These are phyloP conservation scores for Zygoascus flipseniorum DNA, from an alignment of 805 yeast species.

Conservation along the genomic window DNA sequence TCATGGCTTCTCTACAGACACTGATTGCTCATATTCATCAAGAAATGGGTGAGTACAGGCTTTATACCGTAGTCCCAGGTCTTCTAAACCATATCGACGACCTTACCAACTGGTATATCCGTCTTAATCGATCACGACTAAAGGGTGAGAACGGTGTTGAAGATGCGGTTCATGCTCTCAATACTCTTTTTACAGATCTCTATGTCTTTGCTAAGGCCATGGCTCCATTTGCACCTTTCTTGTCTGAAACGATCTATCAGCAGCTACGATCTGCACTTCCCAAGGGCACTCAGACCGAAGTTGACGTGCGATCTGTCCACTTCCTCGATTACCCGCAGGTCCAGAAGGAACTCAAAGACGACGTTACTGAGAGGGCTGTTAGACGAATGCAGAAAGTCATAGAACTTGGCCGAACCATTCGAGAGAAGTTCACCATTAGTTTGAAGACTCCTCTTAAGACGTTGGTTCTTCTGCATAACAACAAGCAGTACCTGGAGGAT, in stretches of 20 bases:
- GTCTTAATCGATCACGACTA: constrained; percentile 95
- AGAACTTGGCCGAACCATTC: constrained; percentile 90
- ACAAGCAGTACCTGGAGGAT: constrained; percentile 64
- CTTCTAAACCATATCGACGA: constrained; percentile 82
- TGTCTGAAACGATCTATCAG: constrained; percentile 83
- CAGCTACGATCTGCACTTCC: constrained; percentile 48
- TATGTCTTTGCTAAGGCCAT: constrained; percentile 85
- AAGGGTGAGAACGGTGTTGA: constrained; percentile 87
- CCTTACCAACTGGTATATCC: constrained; percentile 97
- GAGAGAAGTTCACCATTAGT: constrained; percentile 92
- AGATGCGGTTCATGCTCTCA: constrained; percentile 80
- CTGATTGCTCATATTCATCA: constrained; percentile 74
- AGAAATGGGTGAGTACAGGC: constrained; percentile 85
- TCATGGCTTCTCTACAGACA: constrained; percentile 91
- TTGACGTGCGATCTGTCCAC: constrained; percentile 80
- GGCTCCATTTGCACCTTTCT: constrained; percentile 98
- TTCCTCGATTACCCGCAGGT: constrained; percentile 86
- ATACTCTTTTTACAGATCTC: constrained; percentile 84
- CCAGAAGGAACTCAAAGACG: constrained; percentile 72
- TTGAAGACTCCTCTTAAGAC: constrained; percentile 90
- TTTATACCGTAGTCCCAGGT: constrained; percentile 94
- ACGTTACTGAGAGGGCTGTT: constrained; percentile 73
- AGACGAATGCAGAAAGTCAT: constrained; percentile 95
- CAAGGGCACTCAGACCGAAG: constrained; percentile 35
- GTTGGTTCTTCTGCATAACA: constrained; percentile 78